Evolutionary conservation across 495 filamentous ascomycete genomes (phyloP), one percentile per base, ranked within the genome.

Genomic region (Aspergillus sclerotiicarbonarius): DNA sequence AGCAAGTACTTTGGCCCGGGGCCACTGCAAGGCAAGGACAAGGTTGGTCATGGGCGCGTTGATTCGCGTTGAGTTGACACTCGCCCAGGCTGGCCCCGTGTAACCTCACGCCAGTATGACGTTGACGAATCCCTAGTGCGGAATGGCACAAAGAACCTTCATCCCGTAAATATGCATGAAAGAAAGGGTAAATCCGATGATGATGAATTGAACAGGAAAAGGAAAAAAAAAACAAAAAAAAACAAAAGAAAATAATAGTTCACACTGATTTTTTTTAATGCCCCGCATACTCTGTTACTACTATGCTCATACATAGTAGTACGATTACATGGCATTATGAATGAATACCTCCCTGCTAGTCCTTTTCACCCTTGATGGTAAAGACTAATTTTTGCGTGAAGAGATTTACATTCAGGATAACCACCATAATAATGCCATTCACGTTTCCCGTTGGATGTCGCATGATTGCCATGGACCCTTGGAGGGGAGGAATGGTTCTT

Each of bases 71-170:
- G 10, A 12, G 7, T 6, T 41, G 8, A 25, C 25, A n/a, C 5
- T 41, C 37, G 10, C 13, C 10, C 5, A n/a, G 10, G 37, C 3
- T 6, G 9, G 8, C 12, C 37, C 13, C 37, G 53, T 65, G 62
- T 54, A 65, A 65, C 62, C 47, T 59, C n/a, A 59, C 56, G 57
- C 49, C 56, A 61, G 59, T 32, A 65, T 65, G 62, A 65, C 62
- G 59, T 65, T 59, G 35, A 59, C 56, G 53, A 62, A 45, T 52
- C 30, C 50, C 19, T 25, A 39, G 46, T 19, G 58, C 45, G 52
- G 41, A 33, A 43, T 50, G 56, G 33, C 52, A 52, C 53, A 48
- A 51, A 32, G 30, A 60, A 55, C 51, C 19, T 16, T 18, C 43
- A 8, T 41, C 37, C 12, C 37, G 12, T 41, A 55, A 51, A 46